phyloP scores from a whole-genome alignment of 257 asterid genomes.

The Solanum bulbocastanum region DNA sequence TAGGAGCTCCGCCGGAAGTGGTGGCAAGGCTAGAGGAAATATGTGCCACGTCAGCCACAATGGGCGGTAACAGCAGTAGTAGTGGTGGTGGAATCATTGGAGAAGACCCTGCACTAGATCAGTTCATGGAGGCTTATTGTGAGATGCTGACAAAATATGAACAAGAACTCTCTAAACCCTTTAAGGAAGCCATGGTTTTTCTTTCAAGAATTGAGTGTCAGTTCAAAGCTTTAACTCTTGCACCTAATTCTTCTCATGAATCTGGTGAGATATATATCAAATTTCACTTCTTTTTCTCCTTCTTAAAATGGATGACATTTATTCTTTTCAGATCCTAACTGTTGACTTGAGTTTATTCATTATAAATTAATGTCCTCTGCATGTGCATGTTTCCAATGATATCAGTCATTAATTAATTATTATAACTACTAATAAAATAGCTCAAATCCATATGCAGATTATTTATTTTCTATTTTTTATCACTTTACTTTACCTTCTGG shows the following conservation, averaged over 20 bases:
- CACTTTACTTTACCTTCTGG: conserved; percentile 5
- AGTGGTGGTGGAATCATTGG: conserved; percentile 36
- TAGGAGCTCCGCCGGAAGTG: conserved; percentile 96
- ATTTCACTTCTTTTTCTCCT: background rate
- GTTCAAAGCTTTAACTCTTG: conserved; percentile 57
- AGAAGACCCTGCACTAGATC: conserved; percentile 88
- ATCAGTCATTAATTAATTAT: conserved; percentile 16
- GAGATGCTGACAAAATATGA: conserved; percentile 87
- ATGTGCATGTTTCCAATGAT: conserved; percentile 58
- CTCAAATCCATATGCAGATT: conserved; percentile 19
- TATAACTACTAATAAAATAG: background rate
- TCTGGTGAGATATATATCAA: conserved; percentile 32
- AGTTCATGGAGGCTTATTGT: conserved; percentile 96
- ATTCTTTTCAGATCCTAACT: conserved; percentile 27
- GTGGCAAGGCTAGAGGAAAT: conserved; percentile 83
- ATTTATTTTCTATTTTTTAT: conserved; percentile 15
- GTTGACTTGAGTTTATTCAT: background rate
- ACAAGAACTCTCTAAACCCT: conserved; percentile 91
- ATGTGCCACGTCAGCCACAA: conserved; percentile 47
- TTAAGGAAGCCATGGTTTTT: conserved; percentile 88
- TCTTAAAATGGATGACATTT: background rate
- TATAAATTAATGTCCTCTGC: conserved; percentile 11
- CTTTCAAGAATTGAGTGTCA: conserved; percentile 74
- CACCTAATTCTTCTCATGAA: conserved; percentile 25
- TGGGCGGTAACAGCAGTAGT: conserved; percentile 13